These are phyloP conservation scores for Fraxinus sp. DNA, from an alignment of 305 asterid genomes.

Conservation along the genomic window DNA sequence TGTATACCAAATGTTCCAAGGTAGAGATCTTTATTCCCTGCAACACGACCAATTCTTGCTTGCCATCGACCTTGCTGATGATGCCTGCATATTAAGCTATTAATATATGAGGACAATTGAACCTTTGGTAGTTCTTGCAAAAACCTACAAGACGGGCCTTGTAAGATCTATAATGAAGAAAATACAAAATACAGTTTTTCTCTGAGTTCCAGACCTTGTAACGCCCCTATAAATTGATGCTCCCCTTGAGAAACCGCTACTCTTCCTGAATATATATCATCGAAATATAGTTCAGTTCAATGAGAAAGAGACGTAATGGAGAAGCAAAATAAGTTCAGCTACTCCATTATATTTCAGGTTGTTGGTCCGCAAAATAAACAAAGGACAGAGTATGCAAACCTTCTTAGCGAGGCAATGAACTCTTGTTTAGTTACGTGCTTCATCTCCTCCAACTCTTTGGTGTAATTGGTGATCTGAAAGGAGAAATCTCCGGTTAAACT, in stretches of 20 bases:
- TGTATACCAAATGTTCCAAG: conserved; percentile 85
- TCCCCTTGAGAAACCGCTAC: conserved; percentile 93
- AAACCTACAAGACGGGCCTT: background rate
- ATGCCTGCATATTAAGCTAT: conserved; percentile 51
- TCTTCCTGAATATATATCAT: conserved; percentile 46
- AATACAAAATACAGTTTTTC: background rate
- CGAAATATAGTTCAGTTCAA: background rate
- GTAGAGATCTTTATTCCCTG: conserved; percentile 88
- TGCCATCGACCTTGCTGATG: conserved; percentile 99
- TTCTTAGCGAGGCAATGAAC: conserved; percentile 89
- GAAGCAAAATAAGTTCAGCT: background rate
- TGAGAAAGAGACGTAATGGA: background rate
- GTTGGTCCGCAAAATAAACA: background rate
- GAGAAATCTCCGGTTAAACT: background rate
- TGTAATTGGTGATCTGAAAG: conserved; percentile 62
- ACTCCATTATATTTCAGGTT: background rate
- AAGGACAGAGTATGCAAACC: conserved; percentile 36
- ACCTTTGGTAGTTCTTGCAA: background rate
- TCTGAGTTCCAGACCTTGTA: conserved; percentile 50
- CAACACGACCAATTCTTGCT: conserved; percentile 97
- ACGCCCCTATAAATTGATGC: conserved; percentile 89
- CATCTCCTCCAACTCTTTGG: conserved; percentile 87
- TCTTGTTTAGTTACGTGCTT: conserved; percentile 81
- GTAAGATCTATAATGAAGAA: background rate
- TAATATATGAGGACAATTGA: background rate